Percentiles rank a stretch among this genome's conserved stretches.
These are phyloP conservation scores for Naganishia vishniacii DNA, from an alignment of 768 basidiomycete species.

Conservation along the genomic window DNA sequence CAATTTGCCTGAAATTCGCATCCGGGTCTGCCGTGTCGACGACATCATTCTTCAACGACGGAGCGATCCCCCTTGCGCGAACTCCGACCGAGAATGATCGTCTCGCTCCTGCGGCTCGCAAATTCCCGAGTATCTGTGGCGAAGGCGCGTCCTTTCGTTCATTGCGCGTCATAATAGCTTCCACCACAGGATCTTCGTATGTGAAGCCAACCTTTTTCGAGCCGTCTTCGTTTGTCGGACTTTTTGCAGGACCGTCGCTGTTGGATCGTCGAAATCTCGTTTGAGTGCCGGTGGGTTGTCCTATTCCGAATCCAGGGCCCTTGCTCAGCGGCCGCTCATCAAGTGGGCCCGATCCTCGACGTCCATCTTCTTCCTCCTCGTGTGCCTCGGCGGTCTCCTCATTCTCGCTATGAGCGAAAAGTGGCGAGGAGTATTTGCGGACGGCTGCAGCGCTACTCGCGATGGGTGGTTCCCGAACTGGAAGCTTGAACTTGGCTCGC, in stretches of 20 bases:
- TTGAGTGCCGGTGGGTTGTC: background rate
- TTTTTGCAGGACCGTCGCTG: background rate
- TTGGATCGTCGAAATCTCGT: background rate
- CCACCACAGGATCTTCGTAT: background rate
- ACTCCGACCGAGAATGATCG: background rate
- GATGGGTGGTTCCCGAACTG: conserved; percentile 3
- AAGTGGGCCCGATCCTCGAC: background rate
- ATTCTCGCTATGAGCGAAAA: conserved; percentile 21
- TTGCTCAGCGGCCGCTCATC: conserved; percentile 7
- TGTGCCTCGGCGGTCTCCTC: conserved; percentile 6
- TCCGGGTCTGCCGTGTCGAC: conserved; percentile 32
- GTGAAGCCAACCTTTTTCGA: conserved; percentile 6
- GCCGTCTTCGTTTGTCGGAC: background rate
- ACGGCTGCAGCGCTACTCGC: conserved; percentile 11
- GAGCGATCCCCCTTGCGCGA: background rate
- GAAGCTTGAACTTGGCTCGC: conserved; percentile 17
- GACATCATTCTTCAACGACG: conserved; percentile 11
- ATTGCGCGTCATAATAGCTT: background rate
- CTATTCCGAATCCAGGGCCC: background rate
- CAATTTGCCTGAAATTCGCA: conserved; percentile 32
- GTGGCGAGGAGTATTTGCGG: conserved; percentile 15
- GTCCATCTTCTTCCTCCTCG: conserved; percentile 20
- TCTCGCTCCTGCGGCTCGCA: background rate
- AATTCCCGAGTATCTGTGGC: background rate
- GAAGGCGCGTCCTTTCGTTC: conserved; percentile 2